Base-by-base conservation (phyloP, 1,284 basidiomycete species). In the Boletellus deceptivus region DNA sequence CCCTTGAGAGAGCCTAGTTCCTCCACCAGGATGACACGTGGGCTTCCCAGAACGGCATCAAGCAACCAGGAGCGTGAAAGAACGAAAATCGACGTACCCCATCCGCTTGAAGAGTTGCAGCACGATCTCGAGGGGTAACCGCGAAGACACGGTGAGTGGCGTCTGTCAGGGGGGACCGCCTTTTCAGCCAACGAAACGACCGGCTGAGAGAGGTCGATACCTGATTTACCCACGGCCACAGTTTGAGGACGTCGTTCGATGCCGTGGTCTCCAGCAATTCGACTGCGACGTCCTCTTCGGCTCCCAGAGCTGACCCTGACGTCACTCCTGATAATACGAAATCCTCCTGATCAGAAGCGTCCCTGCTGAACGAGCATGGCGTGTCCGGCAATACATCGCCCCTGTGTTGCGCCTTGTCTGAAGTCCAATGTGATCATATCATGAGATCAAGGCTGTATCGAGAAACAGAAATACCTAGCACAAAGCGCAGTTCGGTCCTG, bases 41-140 rank as follows among this genome's bases (percentile, higher is more conserved):
- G 97, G 0, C 92, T 97, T 63, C 39, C 27, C 20, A 33, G 36
- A 39, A 22, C 27, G 2, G 14, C 16, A 13, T 42, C 51, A 6
- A 56, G 39, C 13, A 9, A 2, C 0, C 22, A 31, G 9, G 20
- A 25, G 22, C n/a, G 8, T 10, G 10, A 27, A 43, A n/a, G 4
- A 29, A 6, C 20, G 4, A 50, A 38, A 3, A 43, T 27, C 0
- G 18, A 78, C 90, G 58, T 64, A 94, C 94, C 96, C 95, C 86
- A 98, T 90, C 44, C 92, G 82, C 62, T 94, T 91, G 76, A 98
- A 98, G 25, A 98, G 72, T 66, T 97, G 91, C 86, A 98, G 93
- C 11, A 96, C 93, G 50, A 98, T 95, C 70, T 99, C 96, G 37
- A 99, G 75, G 1, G 94, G 93, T 55, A 98, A 82, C 58, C 90